Conservation (phyloP, 2,329 filamentous ascomycete genomes). For the Penicillium sp. region DNA sequence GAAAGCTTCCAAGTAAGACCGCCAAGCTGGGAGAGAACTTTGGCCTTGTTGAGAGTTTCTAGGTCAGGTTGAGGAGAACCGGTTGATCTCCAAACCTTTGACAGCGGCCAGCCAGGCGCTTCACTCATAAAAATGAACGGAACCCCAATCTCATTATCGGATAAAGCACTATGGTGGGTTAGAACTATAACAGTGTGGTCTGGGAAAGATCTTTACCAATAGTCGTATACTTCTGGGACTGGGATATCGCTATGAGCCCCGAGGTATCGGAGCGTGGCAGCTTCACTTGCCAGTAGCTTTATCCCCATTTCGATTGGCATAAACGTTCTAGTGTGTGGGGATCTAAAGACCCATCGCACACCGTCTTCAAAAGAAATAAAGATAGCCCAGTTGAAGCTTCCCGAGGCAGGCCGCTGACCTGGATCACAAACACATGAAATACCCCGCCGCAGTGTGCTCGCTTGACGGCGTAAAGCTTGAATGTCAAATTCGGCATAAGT, state of each 20-base stretch:
- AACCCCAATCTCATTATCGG: not conserved
- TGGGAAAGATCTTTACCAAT: not conserved
- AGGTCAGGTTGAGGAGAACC: not conserved
- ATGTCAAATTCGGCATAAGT: constrained; percentile 6
- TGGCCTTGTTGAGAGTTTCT: not conserved
- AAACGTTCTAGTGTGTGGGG: not conserved
- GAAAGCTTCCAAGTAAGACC: not conserved
- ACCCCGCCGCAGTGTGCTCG: constrained; percentile 2
- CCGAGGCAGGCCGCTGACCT: not conserved
- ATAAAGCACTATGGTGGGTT: not conserved
- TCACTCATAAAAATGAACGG: not conserved
- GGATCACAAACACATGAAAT: not conserved
- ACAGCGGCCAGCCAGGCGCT: not conserved
- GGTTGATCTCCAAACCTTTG: not conserved
- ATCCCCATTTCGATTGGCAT: not conserved
- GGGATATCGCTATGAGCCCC: not conserved
- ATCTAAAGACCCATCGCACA: not conserved
- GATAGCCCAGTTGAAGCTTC: constrained; percentile 4
- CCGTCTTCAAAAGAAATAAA: not conserved
- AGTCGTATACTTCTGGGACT: constrained; percentile 1
- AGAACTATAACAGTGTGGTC: not conserved
- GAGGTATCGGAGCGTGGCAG: not conserved
- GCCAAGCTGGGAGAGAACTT: not conserved
- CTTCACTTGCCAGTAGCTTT: constrained; percentile 3
- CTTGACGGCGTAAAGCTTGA: constrained; percentile 1